These are phyloP conservation scores for Coprinopsis cinerea DNA, from an alignment of 768 basidiomycete genomes.

Conservation along the genomic window DNA sequence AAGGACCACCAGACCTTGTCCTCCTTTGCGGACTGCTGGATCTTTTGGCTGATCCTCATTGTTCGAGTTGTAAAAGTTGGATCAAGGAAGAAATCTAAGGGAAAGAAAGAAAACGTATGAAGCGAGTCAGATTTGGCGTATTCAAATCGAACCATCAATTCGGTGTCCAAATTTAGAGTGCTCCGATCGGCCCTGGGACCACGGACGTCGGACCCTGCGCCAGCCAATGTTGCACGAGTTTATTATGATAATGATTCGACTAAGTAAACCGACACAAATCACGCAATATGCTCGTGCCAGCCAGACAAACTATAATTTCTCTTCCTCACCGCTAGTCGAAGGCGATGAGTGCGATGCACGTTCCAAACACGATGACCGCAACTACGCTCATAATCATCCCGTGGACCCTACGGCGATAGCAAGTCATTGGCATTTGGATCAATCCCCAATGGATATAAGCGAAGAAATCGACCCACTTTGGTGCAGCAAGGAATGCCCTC, in stretches of 20 bases:
- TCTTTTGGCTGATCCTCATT: conserved; percentile 97
- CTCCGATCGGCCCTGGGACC: neutral
- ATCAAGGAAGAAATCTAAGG: conserved; percentile 12
- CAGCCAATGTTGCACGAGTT: no score
- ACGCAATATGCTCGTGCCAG: no score
- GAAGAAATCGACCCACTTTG: conserved; percentile 42
- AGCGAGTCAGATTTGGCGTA: conserved; percentile 13
- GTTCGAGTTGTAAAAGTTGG: conserved; percentile 14
- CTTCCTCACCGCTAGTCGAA: conserved; percentile 18
- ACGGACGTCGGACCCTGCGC: neutral
- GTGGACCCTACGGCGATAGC: conserved; percentile 36
- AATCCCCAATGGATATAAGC: conserved; percentile 3
- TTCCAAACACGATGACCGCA: conserved; percentile 41
- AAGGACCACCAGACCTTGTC: conserved; percentile 97
- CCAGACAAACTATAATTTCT: no score
- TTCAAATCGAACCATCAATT: conserved; percentile 5
- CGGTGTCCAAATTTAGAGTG: conserved; percentile 1
- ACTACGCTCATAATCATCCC: conserved; percentile 46
- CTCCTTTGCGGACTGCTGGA: conserved; percentile 77
- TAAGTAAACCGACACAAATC: no score
- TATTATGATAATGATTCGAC: no score
- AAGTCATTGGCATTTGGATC: no score
- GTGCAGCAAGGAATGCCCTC: conserved; percentile 53
- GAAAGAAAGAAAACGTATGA: conserved; percentile 18
- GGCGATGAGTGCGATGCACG: conserved; percentile 44